Evolutionary conservation across 305 asterid species (phyloP).

Genomic region (Euphrasia arctica): DNA sequence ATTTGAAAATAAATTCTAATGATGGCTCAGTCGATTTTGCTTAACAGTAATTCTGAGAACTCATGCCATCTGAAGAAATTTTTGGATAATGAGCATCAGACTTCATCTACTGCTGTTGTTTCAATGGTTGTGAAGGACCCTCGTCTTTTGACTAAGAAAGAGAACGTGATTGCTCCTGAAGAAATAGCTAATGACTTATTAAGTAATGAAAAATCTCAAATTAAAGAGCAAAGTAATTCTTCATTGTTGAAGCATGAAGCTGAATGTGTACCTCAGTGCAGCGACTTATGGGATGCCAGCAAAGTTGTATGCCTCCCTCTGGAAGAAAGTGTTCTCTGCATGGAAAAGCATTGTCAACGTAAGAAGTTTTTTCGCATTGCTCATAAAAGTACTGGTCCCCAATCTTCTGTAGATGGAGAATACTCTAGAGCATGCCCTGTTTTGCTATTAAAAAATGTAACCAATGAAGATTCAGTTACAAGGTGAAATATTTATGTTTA

Average conservation of each 20-base stretch:
- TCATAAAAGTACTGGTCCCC: slow-evolving; percentile 36
- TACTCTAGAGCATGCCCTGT: slow-evolving; percentile 60
- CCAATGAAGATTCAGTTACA: slow-evolving; percentile 37
- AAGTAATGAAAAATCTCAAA: slow-evolving; percentile 35
- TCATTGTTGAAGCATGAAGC: slow-evolving; percentile 31
- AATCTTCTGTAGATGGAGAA: slow-evolving; percentile 33
- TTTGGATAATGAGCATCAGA: slow-evolving; percentile 38
- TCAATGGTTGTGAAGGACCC: slow-evolving; percentile 73
- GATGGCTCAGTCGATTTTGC: slow-evolving; percentile 11
- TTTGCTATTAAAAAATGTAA: slow-evolving; percentile 51
- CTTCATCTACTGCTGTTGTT: slow-evolving; percentile 44
- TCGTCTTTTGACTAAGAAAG: slow-evolving; percentile 30
- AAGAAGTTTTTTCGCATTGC: slow-evolving; percentile 46
- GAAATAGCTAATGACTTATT: slow-evolving; percentile 54
- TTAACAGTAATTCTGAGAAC: slow-evolving; percentile 35
- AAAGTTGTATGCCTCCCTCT: slow-evolving; percentile 56
- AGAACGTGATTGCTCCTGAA: neutral
- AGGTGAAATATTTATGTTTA: slow-evolving; percentile 31
- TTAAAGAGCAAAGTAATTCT: slow-evolving; percentile 29
- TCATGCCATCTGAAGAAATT: slow-evolving; percentile 17
- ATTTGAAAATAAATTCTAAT: neutral
- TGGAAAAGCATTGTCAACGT: slow-evolving; percentile 51
- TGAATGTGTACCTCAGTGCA: slow-evolving; percentile 25
- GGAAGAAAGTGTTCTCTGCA: slow-evolving; percentile 63
- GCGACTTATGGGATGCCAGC: slow-evolving; percentile 35